Evolutionary conservation across 768 basidiomycete species (phyloP).

Genomic region (Russula dissimulans): DNA sequence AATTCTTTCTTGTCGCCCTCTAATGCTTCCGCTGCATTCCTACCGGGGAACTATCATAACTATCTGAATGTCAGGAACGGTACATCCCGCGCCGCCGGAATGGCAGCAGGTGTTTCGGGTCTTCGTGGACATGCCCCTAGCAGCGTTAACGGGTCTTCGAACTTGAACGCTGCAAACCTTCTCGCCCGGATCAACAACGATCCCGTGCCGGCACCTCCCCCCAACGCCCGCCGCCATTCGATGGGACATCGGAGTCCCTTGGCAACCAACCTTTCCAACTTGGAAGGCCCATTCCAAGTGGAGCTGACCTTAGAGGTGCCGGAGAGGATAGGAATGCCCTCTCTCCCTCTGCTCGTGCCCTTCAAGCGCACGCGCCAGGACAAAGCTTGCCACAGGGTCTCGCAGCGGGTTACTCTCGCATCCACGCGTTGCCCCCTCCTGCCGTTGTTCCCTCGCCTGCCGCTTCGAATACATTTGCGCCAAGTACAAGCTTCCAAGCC

Average conservation of each 20-base stretch:
- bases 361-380: slow-evolving; percentile 83
- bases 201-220: slow-evolving; percentile 14
- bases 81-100: slow-evolving; percentile 25
- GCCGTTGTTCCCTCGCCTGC: slow-evolving; percentile 31
- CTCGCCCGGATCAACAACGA: slow-evolving; percentile 21
- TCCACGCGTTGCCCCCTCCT: slow-evolving; percentile 57
- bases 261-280: slow-evolving; percentile 34
- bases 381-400: slow-evolving; percentile 88
- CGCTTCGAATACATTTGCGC: slow-evolving; percentile 25
- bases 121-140: slow-evolving; percentile 15
- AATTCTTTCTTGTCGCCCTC: slow-evolving; percentile 49
- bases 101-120: slow-evolving; percentile 20
- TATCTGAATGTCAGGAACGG: slow-evolving; percentile 44
- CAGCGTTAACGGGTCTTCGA: slow-evolving; percentile 8
- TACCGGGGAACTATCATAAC: slow-evolving; percentile 60
- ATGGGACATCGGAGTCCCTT: slow-evolving; percentile 27
- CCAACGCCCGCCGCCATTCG: slow-evolving; percentile 21
- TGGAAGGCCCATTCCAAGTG: slow-evolving; percentile 26
- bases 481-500: slow-evolving; percentile 22
- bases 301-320: slow-evolving; percentile 20
- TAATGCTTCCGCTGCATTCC: slow-evolving; percentile 76
- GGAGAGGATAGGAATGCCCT: slow-evolving; percentile 31
- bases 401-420: slow-evolving; percentile 82
- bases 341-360: slow-evolving; percentile 66
- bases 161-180: slow-evolving; percentile 18